Percentiles rank a stretch among this genome's conserved stretches.
These are phyloP conservation scores for Rhizopogon roseolus DNA, from an alignment of 768 basidiomycete species.

Conservation along the genomic window DNA sequence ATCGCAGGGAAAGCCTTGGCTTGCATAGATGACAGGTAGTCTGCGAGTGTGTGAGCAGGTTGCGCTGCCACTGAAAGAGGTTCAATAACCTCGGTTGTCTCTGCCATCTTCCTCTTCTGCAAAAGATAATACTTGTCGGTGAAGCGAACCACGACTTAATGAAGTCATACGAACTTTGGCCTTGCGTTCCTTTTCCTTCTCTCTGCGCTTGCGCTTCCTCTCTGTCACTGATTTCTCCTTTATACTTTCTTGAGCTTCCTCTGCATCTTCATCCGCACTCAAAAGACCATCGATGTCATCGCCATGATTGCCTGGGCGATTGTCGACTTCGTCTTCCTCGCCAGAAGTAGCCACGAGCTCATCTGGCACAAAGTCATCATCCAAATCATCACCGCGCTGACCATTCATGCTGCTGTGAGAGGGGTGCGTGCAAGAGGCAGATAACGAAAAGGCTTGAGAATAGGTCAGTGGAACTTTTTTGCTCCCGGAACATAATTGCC, in stretches of 20 bases:
- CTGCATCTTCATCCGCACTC: conserved; percentile 40
- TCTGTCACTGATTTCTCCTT: conserved; percentile 23
- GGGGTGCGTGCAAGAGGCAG: conserved; percentile 3
- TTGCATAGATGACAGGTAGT: conserved; percentile 64
- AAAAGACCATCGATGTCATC: conserved; percentile 37
- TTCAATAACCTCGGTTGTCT: conserved; percentile 33
- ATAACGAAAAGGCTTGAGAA: not conserved
- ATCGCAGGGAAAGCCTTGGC: conserved; percentile 63
- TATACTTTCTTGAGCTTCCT: conserved; percentile 24
- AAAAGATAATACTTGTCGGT: conserved; percentile 9
- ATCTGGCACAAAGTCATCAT: conserved; percentile 76
- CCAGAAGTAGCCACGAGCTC: conserved; percentile 61
- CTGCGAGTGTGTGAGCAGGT: conserved; percentile 50
- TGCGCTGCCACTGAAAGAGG: conserved; percentile 49
- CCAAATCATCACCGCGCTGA: conserved; percentile 71
- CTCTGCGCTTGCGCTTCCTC: conserved; percentile 71
- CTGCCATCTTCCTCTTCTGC: conserved; percentile 64
- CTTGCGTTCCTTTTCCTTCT: conserved; percentile 70
- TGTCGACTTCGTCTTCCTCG: conserved; percentile 39
- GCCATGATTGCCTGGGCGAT: conserved; percentile 28
- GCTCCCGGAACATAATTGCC: not conserved
- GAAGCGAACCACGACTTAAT: not conserved
- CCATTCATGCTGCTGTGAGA: conserved; percentile 18
- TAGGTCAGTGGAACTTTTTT: not conserved
- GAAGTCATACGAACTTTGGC: conserved; percentile 46